A percentile compares a stretch with the other conserved stretches of the same genome.
Evolutionary conservation across 2,329 filamentous ascomycete genomes (phyloP).

Genomic region (Fusarium sp.): DNA sequence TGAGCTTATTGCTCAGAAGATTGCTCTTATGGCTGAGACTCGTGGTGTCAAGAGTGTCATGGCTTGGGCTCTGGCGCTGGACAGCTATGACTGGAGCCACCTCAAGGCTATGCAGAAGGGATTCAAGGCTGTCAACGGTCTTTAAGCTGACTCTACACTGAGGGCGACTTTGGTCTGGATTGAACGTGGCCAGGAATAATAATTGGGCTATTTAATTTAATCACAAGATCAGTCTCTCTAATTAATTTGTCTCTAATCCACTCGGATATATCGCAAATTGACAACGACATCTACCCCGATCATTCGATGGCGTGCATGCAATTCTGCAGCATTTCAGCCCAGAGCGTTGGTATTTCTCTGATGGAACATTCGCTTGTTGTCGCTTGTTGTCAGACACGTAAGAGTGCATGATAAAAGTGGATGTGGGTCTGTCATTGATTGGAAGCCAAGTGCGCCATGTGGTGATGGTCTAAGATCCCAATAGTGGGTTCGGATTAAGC

Average conservation of each 20-base stretch:
- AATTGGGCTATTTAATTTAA: background rate
- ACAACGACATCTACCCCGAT: background rate
- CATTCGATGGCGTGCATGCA: background rate
- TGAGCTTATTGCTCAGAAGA: conserved; percentile 60
- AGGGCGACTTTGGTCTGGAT: background rate
- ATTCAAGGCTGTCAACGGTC: conserved; percentile 9
- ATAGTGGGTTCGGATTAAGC: conserved; percentile 4
- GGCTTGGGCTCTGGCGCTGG: conserved; percentile 65
- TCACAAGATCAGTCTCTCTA: background rate
- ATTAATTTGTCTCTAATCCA: background rate
- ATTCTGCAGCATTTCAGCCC: background rate
- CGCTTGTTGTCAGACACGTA: conserved; percentile 24
- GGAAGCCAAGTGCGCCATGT: conserved; percentile 13
- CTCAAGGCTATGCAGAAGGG: conserved; percentile 55
- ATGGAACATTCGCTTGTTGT: background rate
- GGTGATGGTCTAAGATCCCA: background rate
- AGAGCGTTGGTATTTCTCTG: background rate
- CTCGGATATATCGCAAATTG: background rate
- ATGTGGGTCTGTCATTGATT: conserved; percentile 14
- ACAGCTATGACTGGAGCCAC: conserved; percentile 57
- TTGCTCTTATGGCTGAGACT: conserved; percentile 55
- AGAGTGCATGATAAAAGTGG: conserved; percentile 16
- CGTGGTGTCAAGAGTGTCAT: conserved; percentile 62
- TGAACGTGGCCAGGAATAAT: background rate
- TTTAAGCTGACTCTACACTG: background rate